Base-by-base conservation (phyloP, 441 rosid species). In the Mallotus repandus region DNA sequence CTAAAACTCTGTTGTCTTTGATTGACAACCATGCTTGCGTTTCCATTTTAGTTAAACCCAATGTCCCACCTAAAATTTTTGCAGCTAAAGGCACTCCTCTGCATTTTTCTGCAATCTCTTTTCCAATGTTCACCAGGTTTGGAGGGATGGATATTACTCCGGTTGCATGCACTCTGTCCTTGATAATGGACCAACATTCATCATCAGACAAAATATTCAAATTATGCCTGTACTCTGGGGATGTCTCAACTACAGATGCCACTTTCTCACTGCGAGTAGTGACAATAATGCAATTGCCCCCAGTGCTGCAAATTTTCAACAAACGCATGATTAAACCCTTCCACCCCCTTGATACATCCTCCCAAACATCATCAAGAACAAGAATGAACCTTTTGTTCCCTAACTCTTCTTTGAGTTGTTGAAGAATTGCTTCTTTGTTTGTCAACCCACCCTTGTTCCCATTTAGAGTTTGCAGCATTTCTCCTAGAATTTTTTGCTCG, bases 281-380 rank as follows among this genome's bases (percentile, higher is more conserved):
- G 18, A 79, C 68, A 22, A 83, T 21, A 63, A 83, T 45, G 8
- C 21, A 50, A 32, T 50, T 72, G 22, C 71, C 68, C 10, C 21
- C 45, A 2, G 1, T 65, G 11, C 8, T n/a, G 35, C 72, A 48
- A 50, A 80, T 38, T 43, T 14, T 57, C 22, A 4, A 11, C 68
- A 84, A 59, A 56, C 19, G 22, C 19, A 4, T 35, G 46, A 5
- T 53, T n/a, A 81, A 38, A 18, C 7, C 13, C 1, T 46, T 60
- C 81, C 86, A 81, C 1, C 9, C 41, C 2, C 9, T 25, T 9
- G 1, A 7, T 2, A 76, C 52, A 0, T 46, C 46, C 4, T 68
- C 64, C 82, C 84, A 81, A 3, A 80, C 77, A 76, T 78, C 82
- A 70, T 83, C 86, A 9, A 83, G 84, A 1, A 74, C 69, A 0